phyloP scores from a whole-genome alignment of 768 basidiomycete genomes.

The Rubroboletus pulcherrimus region DNA sequence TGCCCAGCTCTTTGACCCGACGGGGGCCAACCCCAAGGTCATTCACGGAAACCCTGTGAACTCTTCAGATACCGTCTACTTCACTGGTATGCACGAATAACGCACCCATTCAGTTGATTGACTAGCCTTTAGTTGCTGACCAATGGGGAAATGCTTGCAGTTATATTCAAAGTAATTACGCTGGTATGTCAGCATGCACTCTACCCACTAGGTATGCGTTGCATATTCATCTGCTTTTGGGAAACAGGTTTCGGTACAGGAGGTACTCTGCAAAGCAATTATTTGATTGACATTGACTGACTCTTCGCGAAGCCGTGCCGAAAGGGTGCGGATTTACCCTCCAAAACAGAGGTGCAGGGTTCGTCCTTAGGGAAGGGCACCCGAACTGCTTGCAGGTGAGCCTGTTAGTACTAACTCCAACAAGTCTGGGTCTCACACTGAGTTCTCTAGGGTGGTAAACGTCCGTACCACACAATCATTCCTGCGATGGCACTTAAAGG shows the following conservation, averaged over 20 bases:
- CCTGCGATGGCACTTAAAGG: constrained; percentile 79
- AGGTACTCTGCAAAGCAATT: constrained; percentile 39
- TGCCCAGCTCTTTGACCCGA: constrained; percentile 74
- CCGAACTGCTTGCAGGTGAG: constrained; percentile 77
- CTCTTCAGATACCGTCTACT: constrained; percentile 93
- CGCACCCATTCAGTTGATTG: background rate
- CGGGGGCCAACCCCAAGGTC: constrained; percentile 60
- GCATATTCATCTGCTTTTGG: constrained; percentile 2
- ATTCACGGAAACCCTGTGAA: constrained; percentile 76
- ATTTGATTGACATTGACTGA: constrained; percentile 3
- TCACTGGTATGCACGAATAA: constrained; percentile 57
- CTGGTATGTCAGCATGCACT: constrained; percentile 43
- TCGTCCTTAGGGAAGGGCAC: constrained; percentile 74
- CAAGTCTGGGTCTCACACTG: background rate
- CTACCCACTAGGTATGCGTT: background rate
- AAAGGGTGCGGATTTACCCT: constrained; percentile 95
- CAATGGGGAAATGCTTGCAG: constrained; percentile 90
- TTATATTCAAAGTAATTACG: constrained; percentile 85
- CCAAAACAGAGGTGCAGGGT: constrained; percentile 89
- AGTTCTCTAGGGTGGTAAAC: constrained; percentile 65
- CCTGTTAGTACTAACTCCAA: background rate
- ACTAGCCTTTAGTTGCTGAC: constrained; percentile 57
- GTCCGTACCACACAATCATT: constrained; percentile 92
- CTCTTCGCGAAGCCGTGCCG: constrained; percentile 61
- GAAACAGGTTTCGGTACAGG: constrained; percentile 81